Base-by-base conservation (phyloP, 192 early-diverging fungal genomes). In the Umbelopsis ramanniana region DNA sequence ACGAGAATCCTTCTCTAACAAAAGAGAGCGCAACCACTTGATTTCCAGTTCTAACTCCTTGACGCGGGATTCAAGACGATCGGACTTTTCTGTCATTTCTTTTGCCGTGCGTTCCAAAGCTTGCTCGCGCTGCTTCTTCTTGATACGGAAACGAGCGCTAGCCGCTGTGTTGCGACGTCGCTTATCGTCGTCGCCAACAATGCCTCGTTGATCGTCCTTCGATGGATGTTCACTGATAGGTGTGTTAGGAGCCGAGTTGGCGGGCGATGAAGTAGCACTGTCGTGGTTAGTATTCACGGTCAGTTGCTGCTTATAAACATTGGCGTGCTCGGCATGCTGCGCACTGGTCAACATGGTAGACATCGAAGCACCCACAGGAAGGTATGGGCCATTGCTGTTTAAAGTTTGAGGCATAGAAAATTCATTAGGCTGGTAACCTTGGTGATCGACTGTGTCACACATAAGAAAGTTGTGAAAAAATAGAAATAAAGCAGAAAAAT, bases 81-180 rank as follows among this genome's bases (percentile, higher is more conserved):
- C 89, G 6, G 87, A 88, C 78, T 89, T 91, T 21, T 81, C 87
- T 0, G 87, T 83, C 93, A 97, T 91, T 60, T 94, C 92, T 67
- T 91, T 86, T 26, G 94, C 93, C 0, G 89, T 92, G 67, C 84
- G 84, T 82, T 96, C 92, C 17, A 99, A 78, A 17, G 87, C 88
- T 82, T 94, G 90, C 79, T 98, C 96, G 48, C 93, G 88, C 72
- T 92, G 78, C 79, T 98, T 97, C 79, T 98, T 99, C 83, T 96
- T 96, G 50, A 91, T 86, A 19, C 97, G 89, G 87, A 99, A 99
- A 21, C 97, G 84, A 15, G 96, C 96, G 7, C 93, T 95, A 2
- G 97, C 97, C 5, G 91, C 96, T 3, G 96, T 99, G 87, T 99
- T 99, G 52, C 96, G 87, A 22, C 91, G 84, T 48, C 97, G 89